These are phyloP conservation scores for Melanogaster broomeanus DNA, from an alignment of 768 basidiomycete species.

Conservation along the genomic window DNA sequence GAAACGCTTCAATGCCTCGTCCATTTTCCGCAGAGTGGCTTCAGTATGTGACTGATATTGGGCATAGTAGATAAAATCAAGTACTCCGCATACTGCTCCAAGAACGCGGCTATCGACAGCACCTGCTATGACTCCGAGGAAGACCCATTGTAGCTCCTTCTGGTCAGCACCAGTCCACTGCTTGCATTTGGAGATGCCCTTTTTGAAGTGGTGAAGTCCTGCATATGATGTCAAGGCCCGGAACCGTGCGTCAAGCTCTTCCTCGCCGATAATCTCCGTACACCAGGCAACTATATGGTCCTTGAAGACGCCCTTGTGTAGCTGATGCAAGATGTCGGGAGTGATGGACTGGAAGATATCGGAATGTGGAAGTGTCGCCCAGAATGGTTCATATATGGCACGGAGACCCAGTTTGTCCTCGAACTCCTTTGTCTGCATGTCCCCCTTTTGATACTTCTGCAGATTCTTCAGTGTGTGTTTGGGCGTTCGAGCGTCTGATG, in stretches of 20 bases:
- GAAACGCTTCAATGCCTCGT: conserved; percentile 6
- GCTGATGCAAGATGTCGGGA: conserved; percentile 46
- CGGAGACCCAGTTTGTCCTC: conserved; percentile 11
- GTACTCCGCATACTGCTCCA: conserved; percentile 18
- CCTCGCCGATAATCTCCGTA: conserved; percentile 6
- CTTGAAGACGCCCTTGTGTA: conserved; percentile 49
- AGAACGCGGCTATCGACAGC: conserved; percentile 17
- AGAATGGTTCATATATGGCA: conserved; percentile 13
- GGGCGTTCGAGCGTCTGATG: neutral
- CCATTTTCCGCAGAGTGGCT: neutral
- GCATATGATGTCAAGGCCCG: conserved; percentile 6
- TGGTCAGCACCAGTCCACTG: conserved; percentile 37
- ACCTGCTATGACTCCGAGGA: conserved; percentile 32
- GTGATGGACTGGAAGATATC: conserved; percentile 36
- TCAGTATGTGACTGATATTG: conserved; percentile 6
- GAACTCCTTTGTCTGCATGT: conserved; percentile 2
- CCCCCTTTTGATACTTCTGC: neutral
- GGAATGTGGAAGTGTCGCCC: conserved; percentile 6
- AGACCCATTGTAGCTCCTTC: conserved; percentile 35
- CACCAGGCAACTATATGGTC: conserved; percentile 43
- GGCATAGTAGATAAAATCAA: conserved; percentile 24
- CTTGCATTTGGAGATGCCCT: conserved; percentile 30
- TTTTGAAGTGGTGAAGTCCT: conserved; percentile 24
- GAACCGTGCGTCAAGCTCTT: conserved; percentile 16
- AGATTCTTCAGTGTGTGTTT: neutral